Conservation (phyloP, 192 early-diverging fungal species). For the Coemansia sp. region DNA sequence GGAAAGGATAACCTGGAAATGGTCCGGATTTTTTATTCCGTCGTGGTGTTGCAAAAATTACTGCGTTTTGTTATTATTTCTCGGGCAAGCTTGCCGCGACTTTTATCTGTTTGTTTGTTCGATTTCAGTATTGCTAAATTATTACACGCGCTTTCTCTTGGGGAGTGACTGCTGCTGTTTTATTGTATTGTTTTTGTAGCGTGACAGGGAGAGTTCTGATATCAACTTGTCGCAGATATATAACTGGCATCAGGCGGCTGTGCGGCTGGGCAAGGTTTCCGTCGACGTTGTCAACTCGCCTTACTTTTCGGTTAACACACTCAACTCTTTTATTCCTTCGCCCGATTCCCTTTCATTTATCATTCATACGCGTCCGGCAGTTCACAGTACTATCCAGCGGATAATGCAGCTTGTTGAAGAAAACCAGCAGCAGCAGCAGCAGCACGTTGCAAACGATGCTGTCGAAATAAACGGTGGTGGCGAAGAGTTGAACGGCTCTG, state of each 20-base stretch:
- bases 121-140: too few species aligned
- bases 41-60: too few species aligned
- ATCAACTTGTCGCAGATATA: conserved; percentile 35
- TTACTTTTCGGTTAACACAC: conserved; percentile 20
- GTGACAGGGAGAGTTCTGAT: conserved; percentile 29
- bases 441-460: conserved; percentile 8
- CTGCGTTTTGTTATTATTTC: too few species aligned
- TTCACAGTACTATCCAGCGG: conserved; percentile 20
- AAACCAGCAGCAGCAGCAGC: too few species aligned
- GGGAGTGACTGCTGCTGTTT: neutral
- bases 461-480: neutral
- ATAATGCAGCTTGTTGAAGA: conserved; percentile 34
- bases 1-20: neutral
- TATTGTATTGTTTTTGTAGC: conserved; percentile 20
- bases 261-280: conserved; percentile 25
- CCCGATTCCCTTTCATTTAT: conserved; percentile 42
- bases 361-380: conserved; percentile 24
- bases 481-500: neutral
- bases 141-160: too few species aligned
- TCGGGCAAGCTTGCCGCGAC: too few species aligned
- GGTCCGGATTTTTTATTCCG: too few species aligned
- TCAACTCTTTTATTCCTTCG: conserved; percentile 11
- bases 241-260: conserved; percentile 43
- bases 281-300: conserved; percentile 35
- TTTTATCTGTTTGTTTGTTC: neutral